Conservation (phyloP, 306 rosid species). For the Elaeagnus macrophylla region DNA sequence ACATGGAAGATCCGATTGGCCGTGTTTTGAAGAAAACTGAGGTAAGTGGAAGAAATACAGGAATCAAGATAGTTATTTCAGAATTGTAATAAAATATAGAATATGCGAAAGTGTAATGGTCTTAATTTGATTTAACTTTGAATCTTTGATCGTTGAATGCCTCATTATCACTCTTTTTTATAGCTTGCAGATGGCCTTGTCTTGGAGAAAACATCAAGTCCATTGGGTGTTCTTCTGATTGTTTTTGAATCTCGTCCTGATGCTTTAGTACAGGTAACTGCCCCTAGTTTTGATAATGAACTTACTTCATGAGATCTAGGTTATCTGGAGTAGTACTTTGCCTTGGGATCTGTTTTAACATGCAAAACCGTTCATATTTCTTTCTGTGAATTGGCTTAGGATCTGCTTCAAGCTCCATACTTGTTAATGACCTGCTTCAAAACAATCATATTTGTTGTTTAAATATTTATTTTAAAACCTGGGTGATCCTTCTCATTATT, state of each 20-base stretch:
- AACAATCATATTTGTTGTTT: neutral
- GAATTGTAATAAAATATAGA: too few species aligned
- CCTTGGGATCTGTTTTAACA: neutral
- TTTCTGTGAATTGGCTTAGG: neutral
- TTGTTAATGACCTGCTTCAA: neutral
- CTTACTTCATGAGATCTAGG: neutral
- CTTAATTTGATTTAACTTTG: neutral
- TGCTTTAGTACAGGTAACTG: conserved; percentile 79
- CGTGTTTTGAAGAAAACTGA: conserved; percentile 64
- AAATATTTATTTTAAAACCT: neutral
- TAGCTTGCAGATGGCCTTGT: conserved; percentile 90
- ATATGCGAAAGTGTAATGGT: too few species aligned
- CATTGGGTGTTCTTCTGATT: conserved; percentile 87
- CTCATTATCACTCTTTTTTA: conserved; percentile 19
- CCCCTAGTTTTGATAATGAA: neutral
- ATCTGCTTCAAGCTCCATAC: neutral
- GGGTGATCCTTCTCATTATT: conserved; percentile 18
- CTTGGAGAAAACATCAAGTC: conserved; percentile 90
- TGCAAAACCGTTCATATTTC: neutral
- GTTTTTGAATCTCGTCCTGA: conserved; percentile 98
- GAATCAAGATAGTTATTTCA: conserved; percentile 1
- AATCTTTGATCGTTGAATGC: conserved; percentile 14
- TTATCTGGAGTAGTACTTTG: neutral
- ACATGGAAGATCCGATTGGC: conserved; percentile 96
- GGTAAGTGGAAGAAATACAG: conserved; percentile 34